phyloP scores from a whole-genome alignment of 2,329 filamentous ascomycete species.

The Pezicula carpinea region DNA sequence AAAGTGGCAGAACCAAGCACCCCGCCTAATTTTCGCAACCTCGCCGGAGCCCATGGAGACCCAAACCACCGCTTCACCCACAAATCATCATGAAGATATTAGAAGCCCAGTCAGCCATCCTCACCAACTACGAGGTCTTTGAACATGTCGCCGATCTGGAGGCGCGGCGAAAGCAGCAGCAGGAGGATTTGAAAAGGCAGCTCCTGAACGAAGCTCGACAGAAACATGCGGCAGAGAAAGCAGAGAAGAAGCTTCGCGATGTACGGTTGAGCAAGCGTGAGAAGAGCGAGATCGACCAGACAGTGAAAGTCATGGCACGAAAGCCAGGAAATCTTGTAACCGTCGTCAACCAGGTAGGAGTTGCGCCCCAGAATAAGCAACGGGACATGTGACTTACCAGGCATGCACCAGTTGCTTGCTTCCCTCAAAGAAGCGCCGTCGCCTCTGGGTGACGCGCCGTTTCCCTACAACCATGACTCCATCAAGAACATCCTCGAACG shows the following conservation, averaged over 20 bases:
- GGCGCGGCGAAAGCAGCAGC: constrained; percentile 35
- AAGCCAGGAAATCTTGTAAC: constrained; percentile 55
- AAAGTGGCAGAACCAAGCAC: background rate
- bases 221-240: constrained; percentile 35
- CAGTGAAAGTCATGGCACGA: constrained; percentile 18
- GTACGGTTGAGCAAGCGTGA: constrained; percentile 2
- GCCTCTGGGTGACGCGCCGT: constrained; percentile 40
- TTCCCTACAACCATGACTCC: constrained; percentile 43
- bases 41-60: background rate
- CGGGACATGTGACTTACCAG: constrained; percentile 5
- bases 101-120: constrained; percentile 62
- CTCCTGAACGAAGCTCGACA: background rate
- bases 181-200: no score
- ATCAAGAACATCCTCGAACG: constrained; percentile 50
- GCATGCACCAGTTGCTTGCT: constrained; percentile 47
- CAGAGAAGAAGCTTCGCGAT: constrained; percentile 18
- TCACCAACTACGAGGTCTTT: constrained; percentile 72
- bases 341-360: constrained; percentile 58
- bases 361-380: background rate
- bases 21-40: background rate
- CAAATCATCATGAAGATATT: constrained; percentile 58
- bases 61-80: background rate
- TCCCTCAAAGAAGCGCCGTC: constrained; percentile 52
- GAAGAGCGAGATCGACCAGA: constrained; percentile 7
- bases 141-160: constrained; percentile 56